These are phyloP conservation scores for Thermothielavioides terrestris DNA, from an alignment of 495 filamentous ascomycete genomes.

Conservation along the genomic window DNA sequence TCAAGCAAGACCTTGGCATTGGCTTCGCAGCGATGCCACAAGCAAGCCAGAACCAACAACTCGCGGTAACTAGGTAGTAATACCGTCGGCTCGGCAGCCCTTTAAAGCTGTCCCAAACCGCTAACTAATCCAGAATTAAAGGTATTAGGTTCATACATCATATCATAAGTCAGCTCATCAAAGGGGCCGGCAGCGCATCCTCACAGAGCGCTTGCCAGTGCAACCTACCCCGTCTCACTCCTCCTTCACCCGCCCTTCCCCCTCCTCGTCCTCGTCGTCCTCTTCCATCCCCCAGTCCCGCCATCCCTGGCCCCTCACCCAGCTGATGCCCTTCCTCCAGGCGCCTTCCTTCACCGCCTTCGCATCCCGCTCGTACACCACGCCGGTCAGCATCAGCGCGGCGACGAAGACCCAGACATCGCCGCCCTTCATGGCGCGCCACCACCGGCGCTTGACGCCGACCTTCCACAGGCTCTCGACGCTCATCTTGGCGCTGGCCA, in stretches of 20 bases:
- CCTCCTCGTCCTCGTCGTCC: constrained; percentile 23
- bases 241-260: constrained; percentile 2
- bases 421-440: constrained; percentile 69
- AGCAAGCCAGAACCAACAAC: too few species aligned
- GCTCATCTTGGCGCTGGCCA: constrained; percentile 64
- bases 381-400: constrained; percentile 67
- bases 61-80: too few species aligned
- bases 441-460: constrained; percentile 73
- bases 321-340: constrained; percentile 64
- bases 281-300: constrained; percentile 36
- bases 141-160: too few species aligned
- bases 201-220: neutral
- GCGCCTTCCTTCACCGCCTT: constrained; percentile 56
- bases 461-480: constrained; percentile 85
- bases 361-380: constrained; percentile 65
- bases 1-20: too few species aligned
- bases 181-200: neutral
- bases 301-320: constrained; percentile 55
- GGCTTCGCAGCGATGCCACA: too few species aligned
- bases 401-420: constrained; percentile 75
- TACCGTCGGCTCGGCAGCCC: too few species aligned
- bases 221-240: neutral
- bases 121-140: too few species aligned
- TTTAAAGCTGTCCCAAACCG: too few species aligned
- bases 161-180: too few species aligned